Evolutionary conservation across 2,329 filamentous ascomycete species (phyloP).

Genomic region (Pseudocercospora eumusae): DNA sequence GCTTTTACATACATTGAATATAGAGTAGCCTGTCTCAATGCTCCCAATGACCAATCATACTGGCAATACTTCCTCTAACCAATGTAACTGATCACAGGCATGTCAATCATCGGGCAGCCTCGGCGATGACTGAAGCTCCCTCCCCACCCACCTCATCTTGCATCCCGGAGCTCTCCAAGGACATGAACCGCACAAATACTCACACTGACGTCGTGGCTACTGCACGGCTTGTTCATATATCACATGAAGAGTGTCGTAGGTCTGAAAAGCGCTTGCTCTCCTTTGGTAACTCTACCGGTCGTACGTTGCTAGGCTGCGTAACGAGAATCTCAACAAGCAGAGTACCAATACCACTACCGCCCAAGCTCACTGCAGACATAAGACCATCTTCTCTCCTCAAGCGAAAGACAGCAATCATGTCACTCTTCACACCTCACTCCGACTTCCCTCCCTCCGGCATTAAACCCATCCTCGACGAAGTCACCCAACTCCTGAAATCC

Average conservation of each 20-base stretch:
- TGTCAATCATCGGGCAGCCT: constrained; percentile 1
- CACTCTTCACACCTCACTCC: constrained; percentile 16
- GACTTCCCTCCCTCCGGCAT: constrained; percentile 48
- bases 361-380: background rate
- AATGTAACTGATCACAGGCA: too few relatives aligned
- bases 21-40: background rate
- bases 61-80: too few relatives aligned
- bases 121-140: background rate
- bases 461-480: constrained; percentile 50
- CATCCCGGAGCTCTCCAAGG: background rate
- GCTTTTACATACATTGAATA: background rate
- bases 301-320: background rate
- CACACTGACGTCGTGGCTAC: constrained; percentile 7
- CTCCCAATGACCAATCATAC: background rate
- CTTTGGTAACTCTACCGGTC: background rate
- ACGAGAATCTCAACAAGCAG: background rate
- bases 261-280: background rate
- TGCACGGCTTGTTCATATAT: background rate
- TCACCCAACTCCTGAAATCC: constrained; percentile 56
- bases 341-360: background rate
- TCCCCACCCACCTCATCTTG: background rate
- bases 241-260: constrained; percentile 6
- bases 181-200: background rate
- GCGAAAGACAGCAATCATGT: constrained; percentile 13
- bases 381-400: background rate